Percentiles rank a stretch among this genome's conserved stretches.
Conservation (phyloP, 805 yeast species). For the Wickerhamiella slavikovae region DNA sequence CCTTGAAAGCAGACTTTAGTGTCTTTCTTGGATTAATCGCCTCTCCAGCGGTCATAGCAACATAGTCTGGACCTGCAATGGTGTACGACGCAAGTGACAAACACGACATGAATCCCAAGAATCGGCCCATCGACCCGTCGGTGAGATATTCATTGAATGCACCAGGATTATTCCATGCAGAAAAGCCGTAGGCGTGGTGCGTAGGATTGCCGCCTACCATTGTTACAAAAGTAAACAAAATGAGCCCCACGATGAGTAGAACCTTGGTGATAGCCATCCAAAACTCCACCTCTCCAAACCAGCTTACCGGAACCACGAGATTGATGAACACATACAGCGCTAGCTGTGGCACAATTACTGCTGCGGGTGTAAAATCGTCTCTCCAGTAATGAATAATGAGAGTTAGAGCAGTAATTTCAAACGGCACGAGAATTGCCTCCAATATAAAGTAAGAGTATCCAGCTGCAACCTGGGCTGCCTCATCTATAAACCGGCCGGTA, state of each 20-base stretch:
- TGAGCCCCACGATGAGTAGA: conserved; percentile 50
- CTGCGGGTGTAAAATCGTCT: conserved; percentile 52
- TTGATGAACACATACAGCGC: conserved; percentile 43
- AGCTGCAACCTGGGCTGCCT: conserved; percentile 49
- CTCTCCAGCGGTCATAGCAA: conserved; percentile 74
- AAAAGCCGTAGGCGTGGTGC: conserved; percentile 39
- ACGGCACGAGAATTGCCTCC: conserved; percentile 61
- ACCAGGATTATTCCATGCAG: conserved; percentile 35
- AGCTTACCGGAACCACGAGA: conserved; percentile 41
- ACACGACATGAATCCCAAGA: conserved; percentile 53
- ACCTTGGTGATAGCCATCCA: conserved; percentile 59
- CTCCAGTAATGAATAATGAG: conserved; percentile 68
- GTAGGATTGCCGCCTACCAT: conserved; percentile 80
- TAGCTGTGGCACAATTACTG: conserved; percentile 43
- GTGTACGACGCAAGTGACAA: conserved; percentile 56
- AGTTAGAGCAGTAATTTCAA: conserved; percentile 64
- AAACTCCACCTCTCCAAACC: conserved; percentile 70
- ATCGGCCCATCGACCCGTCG: conserved; percentile 44
- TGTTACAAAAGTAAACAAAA: conserved; percentile 53
- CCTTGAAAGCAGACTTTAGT: conserved; percentile 60
- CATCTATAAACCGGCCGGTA: conserved; percentile 59
- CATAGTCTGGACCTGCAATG: conserved; percentile 72
- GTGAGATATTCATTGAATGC: conserved; percentile 48
- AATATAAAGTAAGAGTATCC: conserved; percentile 69
- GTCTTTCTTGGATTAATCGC: conserved; percentile 48